A percentile compares a stretch with the other conserved stretches of the same genome.
Evolutionary conservation across 2,329 filamentous ascomycete genomes (phyloP).

Genomic region (Fusarium nematophilum): DNA sequence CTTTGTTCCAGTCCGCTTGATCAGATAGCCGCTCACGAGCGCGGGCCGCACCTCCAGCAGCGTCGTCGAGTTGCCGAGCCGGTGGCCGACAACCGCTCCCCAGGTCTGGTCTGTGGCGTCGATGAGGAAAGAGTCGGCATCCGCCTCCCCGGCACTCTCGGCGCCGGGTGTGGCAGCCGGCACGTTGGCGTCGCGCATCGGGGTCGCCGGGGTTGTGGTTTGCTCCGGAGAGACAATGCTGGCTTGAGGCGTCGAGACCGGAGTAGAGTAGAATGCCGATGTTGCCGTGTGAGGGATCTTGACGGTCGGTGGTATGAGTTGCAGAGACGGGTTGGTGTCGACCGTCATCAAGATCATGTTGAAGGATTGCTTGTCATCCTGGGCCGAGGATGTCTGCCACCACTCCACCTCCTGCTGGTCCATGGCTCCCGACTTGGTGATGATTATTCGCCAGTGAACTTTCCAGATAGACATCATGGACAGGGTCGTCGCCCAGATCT

Average conservation of each 20-base stretch:
- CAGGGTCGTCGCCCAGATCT: slow-evolving; percentile 82
- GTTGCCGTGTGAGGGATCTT: slow-evolving; percentile 60
- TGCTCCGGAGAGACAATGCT: slow-evolving; percentile 71
- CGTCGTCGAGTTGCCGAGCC: slow-evolving; percentile 69
- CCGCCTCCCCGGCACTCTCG: slow-evolving; percentile 55
- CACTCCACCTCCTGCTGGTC: slow-evolving; percentile 72
- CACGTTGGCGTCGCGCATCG: slow-evolving; percentile 52
- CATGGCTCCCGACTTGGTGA: slow-evolving; percentile 78
- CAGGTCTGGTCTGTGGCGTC: slow-evolving; percentile 81
- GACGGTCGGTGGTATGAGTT: slow-evolving; percentile 67
- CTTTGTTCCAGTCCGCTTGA: slow-evolving; percentile 69
- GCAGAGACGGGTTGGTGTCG: slow-evolving; percentile 72
- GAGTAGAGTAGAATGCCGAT: slow-evolving; percentile 67
- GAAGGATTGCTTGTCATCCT: slow-evolving; percentile 62
- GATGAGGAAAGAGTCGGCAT: slow-evolving; percentile 72
- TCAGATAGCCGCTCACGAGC: slow-evolving; percentile 72
- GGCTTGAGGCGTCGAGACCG: slow-evolving; percentile 74
- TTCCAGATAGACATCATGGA: slow-evolving; percentile 77
- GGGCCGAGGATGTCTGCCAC: slow-evolving; percentile 65
- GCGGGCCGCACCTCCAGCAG: slow-evolving; percentile 66
- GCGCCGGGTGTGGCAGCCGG: slow-evolving; percentile 60
- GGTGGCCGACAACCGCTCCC: slow-evolving; percentile 77
- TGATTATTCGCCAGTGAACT: slow-evolving; percentile 81
- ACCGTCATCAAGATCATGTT: slow-evolving; percentile 72
- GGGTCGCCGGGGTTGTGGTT: slow-evolving; percentile 62